Conservation (phyloP, 345 rosid species). For the Excoecaria cochinchinensis region DNA sequence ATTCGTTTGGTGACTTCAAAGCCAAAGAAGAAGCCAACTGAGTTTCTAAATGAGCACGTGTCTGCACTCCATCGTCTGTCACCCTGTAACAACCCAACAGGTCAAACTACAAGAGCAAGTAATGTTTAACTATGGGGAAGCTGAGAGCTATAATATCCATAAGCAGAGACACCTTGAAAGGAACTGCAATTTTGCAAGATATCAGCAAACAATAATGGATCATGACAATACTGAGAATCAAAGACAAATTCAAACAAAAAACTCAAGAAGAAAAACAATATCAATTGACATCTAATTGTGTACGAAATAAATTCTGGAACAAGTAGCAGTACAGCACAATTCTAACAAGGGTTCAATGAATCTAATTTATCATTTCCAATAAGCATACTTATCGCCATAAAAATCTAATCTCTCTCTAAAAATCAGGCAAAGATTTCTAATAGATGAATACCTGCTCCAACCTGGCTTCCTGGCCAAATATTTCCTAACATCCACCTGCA, state of each 20-base stretch:
- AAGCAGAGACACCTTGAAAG: background rate
- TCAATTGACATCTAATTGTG: background rate
- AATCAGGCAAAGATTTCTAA: background rate
- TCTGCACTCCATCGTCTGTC: slow-evolving; percentile 94
- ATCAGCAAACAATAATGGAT: slow-evolving; percentile 12
- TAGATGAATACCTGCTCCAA: slow-evolving; percentile 73
- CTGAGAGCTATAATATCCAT: background rate
- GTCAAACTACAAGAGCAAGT: slow-evolving; percentile 16
- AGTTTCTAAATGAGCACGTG: slow-evolving; percentile 94
- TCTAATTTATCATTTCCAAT: background rate
- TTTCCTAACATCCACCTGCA: slow-evolving; percentile 93
- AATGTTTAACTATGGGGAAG: background rate
- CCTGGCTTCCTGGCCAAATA: slow-evolving; percentile 96
- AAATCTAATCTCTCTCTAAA: background rate
- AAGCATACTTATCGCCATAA: background rate
- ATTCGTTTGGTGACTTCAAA: slow-evolving; percentile 81
- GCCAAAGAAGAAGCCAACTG: slow-evolving; percentile 90
- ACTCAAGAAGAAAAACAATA: background rate
- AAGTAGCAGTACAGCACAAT: background rate
- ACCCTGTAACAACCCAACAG: slow-evolving; percentile 46
- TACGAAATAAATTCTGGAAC: background rate
- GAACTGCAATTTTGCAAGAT: background rate
- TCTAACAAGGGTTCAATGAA: background rate
- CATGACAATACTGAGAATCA: background rate
- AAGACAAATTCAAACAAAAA: background rate